These are phyloP conservation scores for Nothophytophthora sp. DNA, from an alignment of 352 stramenopile genomes.

Conservation along the genomic window DNA sequence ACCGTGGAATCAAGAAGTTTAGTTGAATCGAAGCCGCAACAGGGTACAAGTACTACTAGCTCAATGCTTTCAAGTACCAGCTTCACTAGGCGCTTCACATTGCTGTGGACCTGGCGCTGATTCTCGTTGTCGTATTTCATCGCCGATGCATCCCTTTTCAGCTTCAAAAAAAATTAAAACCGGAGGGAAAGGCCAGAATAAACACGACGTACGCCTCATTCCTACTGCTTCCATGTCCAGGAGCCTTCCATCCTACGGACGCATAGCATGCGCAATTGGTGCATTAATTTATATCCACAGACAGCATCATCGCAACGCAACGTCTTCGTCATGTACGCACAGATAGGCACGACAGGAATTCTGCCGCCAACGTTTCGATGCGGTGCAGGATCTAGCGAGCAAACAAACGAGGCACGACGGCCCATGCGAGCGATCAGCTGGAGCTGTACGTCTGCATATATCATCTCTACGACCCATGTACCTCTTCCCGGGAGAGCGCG, in stretches of 20 bases:
- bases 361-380: conserved; percentile 56
- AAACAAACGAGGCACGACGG: background rate
- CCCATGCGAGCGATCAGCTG: too few species aligned
- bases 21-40: too few species aligned
- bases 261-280: background rate
- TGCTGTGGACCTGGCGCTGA: conserved; percentile 54
- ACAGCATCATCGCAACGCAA: too few species aligned
- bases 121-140: conserved; percentile 66
- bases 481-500: conserved; percentile 43
- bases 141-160: conserved; percentile 50
- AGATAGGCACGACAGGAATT: conserved; percentile 60
- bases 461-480: too few species aligned
- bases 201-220: too few species aligned
- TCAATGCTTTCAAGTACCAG: too few species aligned
- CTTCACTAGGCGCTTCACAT: conserved; percentile 55
- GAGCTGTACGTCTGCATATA: too few species aligned
- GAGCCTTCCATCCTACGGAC: conserved; percentile 39
- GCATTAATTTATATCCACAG: too few species aligned
- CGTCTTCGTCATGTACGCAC: conserved; percentile 22
- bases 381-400: conserved; percentile 46
- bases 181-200: too few species aligned
- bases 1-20: too few species aligned
- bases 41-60: too few species aligned
- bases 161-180: conserved; percentile 32
- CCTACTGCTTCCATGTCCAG: conserved; percentile 66